Base-by-base conservation (phyloP, 1,284 basidiomycete species). In the Trametes pubescens region DNA sequence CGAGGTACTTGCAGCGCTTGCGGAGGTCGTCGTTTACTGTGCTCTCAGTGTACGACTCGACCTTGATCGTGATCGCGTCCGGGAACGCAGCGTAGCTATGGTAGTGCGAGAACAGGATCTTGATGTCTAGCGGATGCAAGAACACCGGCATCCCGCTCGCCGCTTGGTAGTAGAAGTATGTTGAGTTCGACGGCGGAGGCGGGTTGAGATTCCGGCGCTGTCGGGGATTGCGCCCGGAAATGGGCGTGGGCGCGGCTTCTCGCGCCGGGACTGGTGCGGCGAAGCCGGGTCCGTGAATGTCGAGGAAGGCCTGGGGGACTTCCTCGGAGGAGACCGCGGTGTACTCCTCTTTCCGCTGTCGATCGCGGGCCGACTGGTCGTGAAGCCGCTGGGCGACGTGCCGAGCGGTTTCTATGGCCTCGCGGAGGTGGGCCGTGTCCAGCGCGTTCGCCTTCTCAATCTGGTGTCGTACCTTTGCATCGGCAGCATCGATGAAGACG, bases 161-260 rank as follows among this genome's bases (percentile, higher is more conserved):
- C 13, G 95, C 93, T 78, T 99, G 98, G 77, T 98, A 99, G 78
- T 94, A 99, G 73, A 93, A 95, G 78, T 98, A 99, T 13, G 90
- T 90, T 22, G 90, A 91, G 2, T 90, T 89, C 2, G 90, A 89
- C 14, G 90, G 91, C 11, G 92, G 90, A 1, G 92, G 91, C 2
- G 93, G 92, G 70, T 94, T 94, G 67, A 94, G 75, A 72, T 94
- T 94, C 62, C 86, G 83, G 22, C 91, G 85, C 58, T 87, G 87
- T 58, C 84, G 83, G 21, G 84, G 83, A 59, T 73, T 78, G 64
- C 82, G 77, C 2, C 62, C 62, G 9, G 57, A 43, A 70, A 70
- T 80, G 76, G 71, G 70, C 62, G 72, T 75, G 18, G 74, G 65
- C 13, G 74, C 56, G 9, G 77, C 70, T 3, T 72, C 65, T 18